A percentile compares a stretch with the other conserved stretches of the same genome.
Conservation (phyloP, 208 protist genomes). For the Acanthamoeba sp. region DNA sequence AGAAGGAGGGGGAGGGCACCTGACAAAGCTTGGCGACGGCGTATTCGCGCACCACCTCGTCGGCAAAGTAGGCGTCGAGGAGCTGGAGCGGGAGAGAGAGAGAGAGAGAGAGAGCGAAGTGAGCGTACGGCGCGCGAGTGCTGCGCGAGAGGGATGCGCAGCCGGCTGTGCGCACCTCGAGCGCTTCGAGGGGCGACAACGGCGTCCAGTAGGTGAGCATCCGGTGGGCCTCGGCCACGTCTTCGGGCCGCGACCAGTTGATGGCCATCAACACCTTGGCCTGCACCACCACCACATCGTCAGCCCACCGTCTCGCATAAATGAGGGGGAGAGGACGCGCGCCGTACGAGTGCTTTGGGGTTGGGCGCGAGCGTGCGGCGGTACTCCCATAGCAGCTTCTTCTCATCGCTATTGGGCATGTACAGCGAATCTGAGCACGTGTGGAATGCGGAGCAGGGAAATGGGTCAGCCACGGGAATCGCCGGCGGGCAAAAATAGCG, state of each 20-base stretch:
- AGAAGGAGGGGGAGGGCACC: conserved; percentile 1
- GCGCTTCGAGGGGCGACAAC: conserved; percentile 80
- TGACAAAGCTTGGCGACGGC: conserved; percentile 83
- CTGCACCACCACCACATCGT: not conserved
- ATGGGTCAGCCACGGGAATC: not conserved
- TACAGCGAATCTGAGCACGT: conserved; percentile 30
- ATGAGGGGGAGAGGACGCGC: not conserved
- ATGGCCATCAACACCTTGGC: conserved; percentile 28
- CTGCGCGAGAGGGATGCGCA: not conserved
- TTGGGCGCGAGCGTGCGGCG: not conserved
- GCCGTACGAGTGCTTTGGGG: not conserved
- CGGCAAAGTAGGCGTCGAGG: conserved; percentile 89
- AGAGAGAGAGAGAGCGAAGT: conserved; percentile 69
- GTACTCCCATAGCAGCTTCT: conserved; percentile 3
- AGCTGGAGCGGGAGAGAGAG: conserved; percentile 82
- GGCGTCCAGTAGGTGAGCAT: conserved; percentile 85
- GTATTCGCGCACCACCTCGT: conserved; percentile 83
- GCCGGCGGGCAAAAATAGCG: not conserved
- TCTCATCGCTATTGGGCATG: not conserved
- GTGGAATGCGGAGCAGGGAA: too few relatives aligned
- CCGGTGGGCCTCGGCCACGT: not conserved
- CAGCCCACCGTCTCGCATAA: too few relatives aligned
- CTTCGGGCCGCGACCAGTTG: not conserved
- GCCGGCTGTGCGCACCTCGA: conserved; percentile 75
- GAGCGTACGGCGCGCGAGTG: not conserved